A percentile compares a stretch with the other conserved stretches of the same genome.
Conservation (phyloP, 2,329 filamentous ascomycete species). For the Acrodontium crateriforme region DNA sequence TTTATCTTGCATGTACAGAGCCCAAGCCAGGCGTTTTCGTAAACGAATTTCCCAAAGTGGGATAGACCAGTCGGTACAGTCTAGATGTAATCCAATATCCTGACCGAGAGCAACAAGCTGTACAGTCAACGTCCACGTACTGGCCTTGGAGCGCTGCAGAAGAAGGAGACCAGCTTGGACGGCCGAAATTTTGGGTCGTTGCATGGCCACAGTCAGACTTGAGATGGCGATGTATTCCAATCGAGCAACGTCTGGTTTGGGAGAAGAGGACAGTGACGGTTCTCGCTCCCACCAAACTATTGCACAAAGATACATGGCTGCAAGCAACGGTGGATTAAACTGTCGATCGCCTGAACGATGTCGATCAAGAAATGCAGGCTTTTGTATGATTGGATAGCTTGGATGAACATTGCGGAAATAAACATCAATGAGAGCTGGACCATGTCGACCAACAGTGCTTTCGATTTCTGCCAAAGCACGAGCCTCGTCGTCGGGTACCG, state of each 20-base stretch:
- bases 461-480: slow-evolving; percentile 62
- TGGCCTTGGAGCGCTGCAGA: slow-evolving; percentile 60
- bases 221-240: slow-evolving; percentile 61
- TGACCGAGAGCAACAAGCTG: slow-evolving; percentile 78
- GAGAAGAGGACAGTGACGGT: slow-evolving; percentile 47
- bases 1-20: slow-evolving; percentile 86
- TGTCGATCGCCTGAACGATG: slow-evolving; percentile 59
- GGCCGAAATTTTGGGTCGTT: slow-evolving; percentile 67
- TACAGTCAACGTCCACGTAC: slow-evolving; percentile 73
- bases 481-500: slow-evolving; percentile 55
- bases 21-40: slow-evolving; percentile 78
- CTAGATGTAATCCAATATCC: slow-evolving; percentile 77
- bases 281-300: slow-evolving; percentile 79
- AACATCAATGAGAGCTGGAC: slow-evolving; percentile 61
- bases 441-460: slow-evolving; percentile 60
- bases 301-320: slow-evolving; percentile 71
- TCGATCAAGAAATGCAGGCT: slow-evolving; percentile 64
- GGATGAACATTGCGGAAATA: slow-evolving; percentile 75
- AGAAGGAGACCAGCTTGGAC: slow-evolving; percentile 64
- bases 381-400: slow-evolving; percentile 70
- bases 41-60: slow-evolving; percentile 76
- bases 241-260: slow-evolving; percentile 57
- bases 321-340: slow-evolving; percentile 63
- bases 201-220: slow-evolving; percentile 63
- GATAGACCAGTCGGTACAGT: slow-evolving; percentile 78